These are phyloP conservation scores for Wallacemonas rigidus DNA, from an alignment of 208 protist species.

Conservation along the genomic window DNA sequence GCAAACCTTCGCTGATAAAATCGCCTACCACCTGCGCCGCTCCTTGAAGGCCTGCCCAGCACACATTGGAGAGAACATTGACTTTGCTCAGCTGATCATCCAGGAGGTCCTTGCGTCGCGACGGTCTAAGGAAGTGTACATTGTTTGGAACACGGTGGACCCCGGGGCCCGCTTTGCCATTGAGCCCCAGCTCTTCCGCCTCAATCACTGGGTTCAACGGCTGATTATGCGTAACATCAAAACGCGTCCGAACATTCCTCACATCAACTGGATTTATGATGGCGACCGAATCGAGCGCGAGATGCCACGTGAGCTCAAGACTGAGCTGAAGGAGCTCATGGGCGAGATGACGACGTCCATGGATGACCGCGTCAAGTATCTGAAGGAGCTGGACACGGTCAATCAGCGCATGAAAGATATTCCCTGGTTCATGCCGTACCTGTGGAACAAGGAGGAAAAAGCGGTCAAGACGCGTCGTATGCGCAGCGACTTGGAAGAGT, in stretches of 20 bases:
- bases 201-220: constrained; percentile 89
- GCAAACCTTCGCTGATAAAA: constrained; percentile 74
- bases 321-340: constrained; percentile 68
- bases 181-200: constrained; percentile 80
- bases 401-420: constrained; percentile 90
- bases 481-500: constrained; percentile 76
- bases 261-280: constrained; percentile 89
- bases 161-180: constrained; percentile 79
- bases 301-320: constrained; percentile 65
- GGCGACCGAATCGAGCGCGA: constrained; percentile 76
- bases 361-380: constrained; percentile 85
- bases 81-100: constrained; percentile 92
- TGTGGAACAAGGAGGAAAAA: constrained; percentile 92
- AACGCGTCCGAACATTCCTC: constrained; percentile 83
- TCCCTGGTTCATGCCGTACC: constrained; percentile 94
- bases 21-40: constrained; percentile 87
- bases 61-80: constrained; percentile 86
- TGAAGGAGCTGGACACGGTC: constrained; percentile 90
- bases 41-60: constrained; percentile 79
- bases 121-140: constrained; percentile 87
- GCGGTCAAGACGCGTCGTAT: constrained; percentile 63
- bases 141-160: constrained; percentile 92
- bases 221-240: constrained; percentile 80
- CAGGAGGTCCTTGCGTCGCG: constrained; percentile 85
- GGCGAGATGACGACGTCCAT: constrained; percentile 72